Evolutionary conservation across 2,329 filamentous ascomycete genomes (phyloP).

Genomic region (Setomelanomma holmii): DNA sequence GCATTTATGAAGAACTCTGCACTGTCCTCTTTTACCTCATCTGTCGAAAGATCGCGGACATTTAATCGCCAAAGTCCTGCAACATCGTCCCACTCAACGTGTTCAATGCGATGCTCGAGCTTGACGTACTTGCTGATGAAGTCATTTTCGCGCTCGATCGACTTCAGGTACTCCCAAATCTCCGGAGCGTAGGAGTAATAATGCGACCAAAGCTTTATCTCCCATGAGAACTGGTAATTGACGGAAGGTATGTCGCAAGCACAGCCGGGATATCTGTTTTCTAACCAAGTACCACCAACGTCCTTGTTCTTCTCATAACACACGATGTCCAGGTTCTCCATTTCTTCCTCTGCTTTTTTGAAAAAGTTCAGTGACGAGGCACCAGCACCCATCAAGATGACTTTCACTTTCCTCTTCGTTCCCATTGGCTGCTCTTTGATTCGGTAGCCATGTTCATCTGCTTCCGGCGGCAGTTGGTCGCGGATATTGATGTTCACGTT

Average conservation of each 20-base stretch:
- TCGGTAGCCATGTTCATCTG: constrained; percentile 51
- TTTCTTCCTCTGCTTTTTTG: constrained; percentile 53
- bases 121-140: constrained; percentile 39
- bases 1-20: constrained; percentile 35
- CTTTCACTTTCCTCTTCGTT: constrained; percentile 49
- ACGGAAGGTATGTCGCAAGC: constrained; percentile 40
- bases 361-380: constrained; percentile 53
- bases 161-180: constrained; percentile 59
- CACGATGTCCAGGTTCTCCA: constrained; percentile 49
- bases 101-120: constrained; percentile 23
- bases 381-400: constrained; percentile 54
- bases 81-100: constrained; percentile 23
- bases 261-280: constrained; percentile 53
- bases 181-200: constrained; percentile 56
- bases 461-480: constrained; percentile 43
- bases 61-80: constrained; percentile 24
- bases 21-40: constrained; percentile 22
- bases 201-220: constrained; percentile 55
- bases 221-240: constrained; percentile 57
- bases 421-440: constrained; percentile 55
- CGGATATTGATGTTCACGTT: constrained; percentile 26
- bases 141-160: constrained; percentile 45
- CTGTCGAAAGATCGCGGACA: constrained; percentile 20
- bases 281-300: constrained; percentile 53
- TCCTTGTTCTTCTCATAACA: constrained; percentile 53